These are phyloP conservation scores for Penicillium sp. DNA, from an alignment of 2,329 filamentous ascomycete genomes.

Conservation along the genomic window DNA sequence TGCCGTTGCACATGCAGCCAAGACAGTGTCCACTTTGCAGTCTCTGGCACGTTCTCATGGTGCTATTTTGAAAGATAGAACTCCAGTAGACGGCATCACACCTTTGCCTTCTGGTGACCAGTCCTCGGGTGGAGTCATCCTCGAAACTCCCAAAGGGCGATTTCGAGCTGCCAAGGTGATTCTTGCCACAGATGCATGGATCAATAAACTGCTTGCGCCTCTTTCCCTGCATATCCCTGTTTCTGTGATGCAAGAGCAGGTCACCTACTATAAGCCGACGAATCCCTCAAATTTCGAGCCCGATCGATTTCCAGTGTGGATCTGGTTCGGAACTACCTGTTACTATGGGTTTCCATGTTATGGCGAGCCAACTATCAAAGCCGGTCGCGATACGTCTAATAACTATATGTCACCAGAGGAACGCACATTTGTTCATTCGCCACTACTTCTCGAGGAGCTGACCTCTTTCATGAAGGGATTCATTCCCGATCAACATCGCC, in stretches of 20 bases:
- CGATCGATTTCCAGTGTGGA: slow-evolving; percentile 24
- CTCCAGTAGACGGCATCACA: slow-evolving; percentile 16
- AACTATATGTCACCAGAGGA: slow-evolving; percentile 26
- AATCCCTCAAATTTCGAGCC: slow-evolving; percentile 13
- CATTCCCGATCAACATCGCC: slow-evolving; percentile 20
- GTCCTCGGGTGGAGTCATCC: slow-evolving; percentile 10
- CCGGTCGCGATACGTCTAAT: slow-evolving; percentile 19
- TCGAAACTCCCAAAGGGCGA: slow-evolving; percentile 21
- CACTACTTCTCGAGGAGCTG: slow-evolving; percentile 18
- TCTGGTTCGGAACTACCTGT: slow-evolving; percentile 18
- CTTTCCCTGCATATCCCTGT: slow-evolving; percentile 21
- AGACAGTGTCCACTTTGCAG: slow-evolving; percentile 22
- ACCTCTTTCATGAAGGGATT: slow-evolving; percentile 17
- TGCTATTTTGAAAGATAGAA: slow-evolving; percentile 22
- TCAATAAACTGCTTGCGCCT: slow-evolving; percentile 22
- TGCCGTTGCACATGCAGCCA: slow-evolving; percentile 24
- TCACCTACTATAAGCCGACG: slow-evolving; percentile 27
- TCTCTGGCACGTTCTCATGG: slow-evolving; percentile 18
- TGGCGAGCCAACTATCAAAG: slow-evolving; percentile 29
- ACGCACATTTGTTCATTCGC: slow-evolving; percentile 27
- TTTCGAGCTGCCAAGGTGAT: slow-evolving; percentile 21
- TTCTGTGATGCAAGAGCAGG: slow-evolving; percentile 25
- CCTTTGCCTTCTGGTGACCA: slow-evolving; percentile 8
- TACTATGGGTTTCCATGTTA: slow-evolving; percentile 27
- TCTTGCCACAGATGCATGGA: slow-evolving; percentile 25